phyloP scores from a whole-genome alignment of 352 stramenopile species.

The Globisporangium carolinianum region DNA sequence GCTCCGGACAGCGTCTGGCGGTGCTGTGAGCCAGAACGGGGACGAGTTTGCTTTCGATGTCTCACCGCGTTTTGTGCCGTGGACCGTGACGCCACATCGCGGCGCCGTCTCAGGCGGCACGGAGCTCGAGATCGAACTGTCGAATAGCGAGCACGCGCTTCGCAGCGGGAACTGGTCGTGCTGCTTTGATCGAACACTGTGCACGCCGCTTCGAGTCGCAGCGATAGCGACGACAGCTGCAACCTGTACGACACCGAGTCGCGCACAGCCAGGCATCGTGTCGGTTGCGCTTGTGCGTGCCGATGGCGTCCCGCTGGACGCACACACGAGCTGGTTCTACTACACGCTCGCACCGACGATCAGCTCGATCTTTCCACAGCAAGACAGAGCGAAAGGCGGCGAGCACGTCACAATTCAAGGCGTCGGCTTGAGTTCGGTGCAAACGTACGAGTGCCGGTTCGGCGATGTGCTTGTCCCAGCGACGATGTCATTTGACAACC shows the following conservation, averaged over 20 bases:
- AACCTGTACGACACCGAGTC: conserved; percentile 12
- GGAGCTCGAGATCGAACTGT: background rate
- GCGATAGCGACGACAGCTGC: background rate
- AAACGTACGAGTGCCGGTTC: conserved; percentile 23
- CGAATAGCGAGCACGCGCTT: background rate
- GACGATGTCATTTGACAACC: conserved; percentile 20
- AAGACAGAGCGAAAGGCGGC: conserved; percentile 13
- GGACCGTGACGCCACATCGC: conserved; percentile 19
- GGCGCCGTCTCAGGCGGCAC: conserved; percentile 15
- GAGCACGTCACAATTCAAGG: conserved; percentile 22
- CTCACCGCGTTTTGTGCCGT: conserved; percentile 2
- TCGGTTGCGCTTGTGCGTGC: conserved; percentile 15
- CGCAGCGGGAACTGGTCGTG: conserved; percentile 20
- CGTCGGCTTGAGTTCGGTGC: conserved; percentile 17
- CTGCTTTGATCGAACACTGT: conserved; percentile 26
- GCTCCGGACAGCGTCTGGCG: conserved; percentile 21
- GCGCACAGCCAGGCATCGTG: conserved; percentile 13
- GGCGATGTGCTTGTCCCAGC: conserved; percentile 13
- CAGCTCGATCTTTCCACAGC: conserved; percentile 15
- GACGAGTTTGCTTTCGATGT: conserved; percentile 5
- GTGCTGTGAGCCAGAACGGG: conserved; percentile 3
- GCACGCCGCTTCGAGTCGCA: conserved; percentile 10
- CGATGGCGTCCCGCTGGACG: background rate
- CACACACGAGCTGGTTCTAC: conserved; percentile 27
- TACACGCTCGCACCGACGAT: conserved; percentile 20